Conservation (phyloP, 805 yeast genomes). For the Pichia paraexigua region DNA sequence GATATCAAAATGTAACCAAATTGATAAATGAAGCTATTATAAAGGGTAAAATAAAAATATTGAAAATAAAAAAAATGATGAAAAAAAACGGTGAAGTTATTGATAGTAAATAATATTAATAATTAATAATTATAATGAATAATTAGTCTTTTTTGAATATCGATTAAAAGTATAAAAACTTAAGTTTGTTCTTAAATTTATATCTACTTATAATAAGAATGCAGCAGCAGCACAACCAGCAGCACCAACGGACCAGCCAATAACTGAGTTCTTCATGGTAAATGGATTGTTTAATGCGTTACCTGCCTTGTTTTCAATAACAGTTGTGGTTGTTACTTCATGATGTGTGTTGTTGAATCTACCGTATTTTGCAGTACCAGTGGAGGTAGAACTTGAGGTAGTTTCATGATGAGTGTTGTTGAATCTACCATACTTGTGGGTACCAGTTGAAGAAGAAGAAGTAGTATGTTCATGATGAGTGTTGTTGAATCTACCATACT, state of each 20-base stretch:
- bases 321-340: slow-evolving; percentile 31
- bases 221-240: slow-evolving; percentile 15
- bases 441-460: slow-evolving; percentile 35
- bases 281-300: slow-evolving; percentile 16
- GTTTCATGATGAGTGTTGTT: slow-evolving; percentile 41
- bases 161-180: slow-evolving; percentile 28
- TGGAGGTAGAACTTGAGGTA: slow-evolving; percentile 29
- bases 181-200: background rate
- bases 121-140: background rate
- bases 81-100: background rate
- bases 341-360: slow-evolving; percentile 41
- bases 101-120: background rate
- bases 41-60: no score
- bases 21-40: background rate
- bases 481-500: slow-evolving; percentile 47
- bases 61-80: background rate
- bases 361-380: slow-evolving; percentile 49
- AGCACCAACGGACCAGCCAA: slow-evolving; percentile 18
- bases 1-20: background rate
- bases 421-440: slow-evolving; percentile 50
- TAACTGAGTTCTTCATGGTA: slow-evolving; percentile 17
- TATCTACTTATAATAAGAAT: slow-evolving; percentile 12
- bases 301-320: slow-evolving; percentile 13
- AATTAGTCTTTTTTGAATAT: background rate
- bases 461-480: slow-evolving; percentile 34